Percentiles rank a stretch among this genome's conserved stretches.
Conservation (phyloP, 2,329 filamentous ascomycete species). For the Penicillium oxalicum region DNA sequence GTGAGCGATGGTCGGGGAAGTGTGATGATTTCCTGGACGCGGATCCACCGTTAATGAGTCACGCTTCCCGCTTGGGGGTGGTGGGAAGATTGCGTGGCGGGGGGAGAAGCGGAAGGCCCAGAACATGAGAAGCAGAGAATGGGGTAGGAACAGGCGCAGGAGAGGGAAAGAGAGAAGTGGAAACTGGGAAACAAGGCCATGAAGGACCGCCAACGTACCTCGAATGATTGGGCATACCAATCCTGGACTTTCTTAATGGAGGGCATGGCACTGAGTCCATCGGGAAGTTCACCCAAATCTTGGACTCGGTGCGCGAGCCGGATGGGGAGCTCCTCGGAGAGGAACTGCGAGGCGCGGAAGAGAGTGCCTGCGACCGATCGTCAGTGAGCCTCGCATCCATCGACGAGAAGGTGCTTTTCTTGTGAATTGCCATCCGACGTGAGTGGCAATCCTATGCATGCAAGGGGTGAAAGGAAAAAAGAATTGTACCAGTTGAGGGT, state of each 20-base stretch:
- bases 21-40: slow-evolving; percentile 71
- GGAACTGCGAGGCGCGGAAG: slow-evolving; percentile 95
- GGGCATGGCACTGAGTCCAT: slow-evolving; percentile 96
- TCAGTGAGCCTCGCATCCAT: slow-evolving; percentile 2
- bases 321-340: slow-evolving; percentile 96
- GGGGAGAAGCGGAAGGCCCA: background rate
- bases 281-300: slow-evolving; percentile 84
- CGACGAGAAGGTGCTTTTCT: background rate
- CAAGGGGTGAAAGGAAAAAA: no score
- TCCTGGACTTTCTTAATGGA: slow-evolving; percentile 92
- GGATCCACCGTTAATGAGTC: slow-evolving; percentile 19
- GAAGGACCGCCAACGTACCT: slow-evolving; percentile 54
- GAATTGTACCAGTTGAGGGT: slow-evolving; percentile 70
- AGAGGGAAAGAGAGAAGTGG: background rate
- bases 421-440: background rate
- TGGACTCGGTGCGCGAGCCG: slow-evolving; percentile 93
- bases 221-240: slow-evolving; percentile 99
- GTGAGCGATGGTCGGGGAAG: slow-evolving; percentile 71
- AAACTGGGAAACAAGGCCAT: background rate
- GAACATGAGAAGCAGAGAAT: background rate
- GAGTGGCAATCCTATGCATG: background rate
- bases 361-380: slow-evolving; percentile 64
- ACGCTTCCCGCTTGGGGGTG: background rate
- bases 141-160: no score
- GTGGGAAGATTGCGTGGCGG: no score